phyloP scores from a whole-genome alignment of 805 yeast species.

The Wickerhamiella kurtzmanii region DNA sequence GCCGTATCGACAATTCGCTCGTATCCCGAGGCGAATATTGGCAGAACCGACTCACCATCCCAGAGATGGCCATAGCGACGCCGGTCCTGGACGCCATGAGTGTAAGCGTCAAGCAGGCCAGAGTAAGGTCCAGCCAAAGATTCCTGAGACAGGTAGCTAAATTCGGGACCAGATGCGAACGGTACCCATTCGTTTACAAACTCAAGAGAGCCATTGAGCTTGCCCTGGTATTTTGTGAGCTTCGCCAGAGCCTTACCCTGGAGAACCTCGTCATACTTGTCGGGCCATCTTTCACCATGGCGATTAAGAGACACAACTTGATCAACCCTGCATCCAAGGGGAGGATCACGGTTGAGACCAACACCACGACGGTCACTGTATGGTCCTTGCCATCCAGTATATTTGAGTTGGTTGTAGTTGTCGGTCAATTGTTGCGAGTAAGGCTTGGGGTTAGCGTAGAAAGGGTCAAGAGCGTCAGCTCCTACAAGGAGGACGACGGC shows the following conservation, averaged over 20 bases:
- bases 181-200: constrained; percentile 38
- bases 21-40: constrained; percentile 43
- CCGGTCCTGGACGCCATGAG: constrained; percentile 38
- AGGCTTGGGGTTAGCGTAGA: background rate
- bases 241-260: constrained; percentile 10
- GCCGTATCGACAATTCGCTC: constrained; percentile 31
- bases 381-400: constrained; percentile 14
- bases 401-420: constrained; percentile 28
- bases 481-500: background rate
- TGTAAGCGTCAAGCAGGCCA: constrained; percentile 38
- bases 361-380: constrained; percentile 30
- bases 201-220: constrained; percentile 30
- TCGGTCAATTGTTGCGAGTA: constrained; percentile 20
- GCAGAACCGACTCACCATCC: constrained; percentile 28
- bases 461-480: background rate
- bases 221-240: constrained; percentile 4
- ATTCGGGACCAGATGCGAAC: constrained; percentile 26
- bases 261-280: constrained; percentile 9
- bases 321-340: constrained; percentile 37
- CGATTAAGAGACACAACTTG: constrained; percentile 42
- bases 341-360: constrained; percentile 42
- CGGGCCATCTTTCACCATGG: constrained; percentile 49
- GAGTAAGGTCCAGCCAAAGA: constrained; percentile 38
- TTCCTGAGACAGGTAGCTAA: constrained; percentile 37
- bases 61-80: constrained; percentile 37